A percentile compares a stretch with the other conserved stretches of the same genome.
These are phyloP conservation scores for Dothistroma septosporum DNA, from an alignment of 2,329 filamentous ascomycete species.

Conservation along the genomic window DNA sequence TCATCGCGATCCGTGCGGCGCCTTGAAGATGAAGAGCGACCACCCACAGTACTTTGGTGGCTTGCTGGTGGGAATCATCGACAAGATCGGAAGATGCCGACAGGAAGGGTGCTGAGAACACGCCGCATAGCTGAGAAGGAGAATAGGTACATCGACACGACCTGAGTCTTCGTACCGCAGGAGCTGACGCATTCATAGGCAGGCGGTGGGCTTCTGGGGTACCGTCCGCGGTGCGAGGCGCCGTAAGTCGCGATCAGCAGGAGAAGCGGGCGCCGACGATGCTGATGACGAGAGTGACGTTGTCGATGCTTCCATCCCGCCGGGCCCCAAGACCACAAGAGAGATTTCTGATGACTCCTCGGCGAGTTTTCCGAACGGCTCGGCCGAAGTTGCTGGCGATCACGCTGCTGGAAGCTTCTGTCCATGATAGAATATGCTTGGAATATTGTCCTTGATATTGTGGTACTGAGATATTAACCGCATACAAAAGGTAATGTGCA, in stretches of 20 bases:
- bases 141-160: not conserved
- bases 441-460: not conserved
- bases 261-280: not conserved
- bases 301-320: not conserved
- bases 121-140: not conserved
- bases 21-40: not conserved
- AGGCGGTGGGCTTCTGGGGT: not conserved
- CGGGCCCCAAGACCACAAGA: not conserved
- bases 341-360: not conserved
- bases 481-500: not conserved
- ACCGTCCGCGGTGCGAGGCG: not conserved
- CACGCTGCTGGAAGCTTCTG: not conserved
- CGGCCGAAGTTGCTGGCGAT: not conserved
- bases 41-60: not conserved
- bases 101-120: constrained; percentile 1
- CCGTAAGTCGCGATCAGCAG: not conserved
- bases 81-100: not conserved
- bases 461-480: not conserved
- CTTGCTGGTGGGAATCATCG: constrained; percentile 2
- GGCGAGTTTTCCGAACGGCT: not conserved
- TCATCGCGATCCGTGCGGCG: not conserved
- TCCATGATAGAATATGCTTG: too few species aligned
- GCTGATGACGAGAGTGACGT: not conserved
- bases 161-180: too few species aligned
- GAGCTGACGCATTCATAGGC: not conserved